These are phyloP conservation scores for Trichoderma gamsii DNA, from an alignment of 495 filamentous ascomycete genomes.

Conservation along the genomic window DNA sequence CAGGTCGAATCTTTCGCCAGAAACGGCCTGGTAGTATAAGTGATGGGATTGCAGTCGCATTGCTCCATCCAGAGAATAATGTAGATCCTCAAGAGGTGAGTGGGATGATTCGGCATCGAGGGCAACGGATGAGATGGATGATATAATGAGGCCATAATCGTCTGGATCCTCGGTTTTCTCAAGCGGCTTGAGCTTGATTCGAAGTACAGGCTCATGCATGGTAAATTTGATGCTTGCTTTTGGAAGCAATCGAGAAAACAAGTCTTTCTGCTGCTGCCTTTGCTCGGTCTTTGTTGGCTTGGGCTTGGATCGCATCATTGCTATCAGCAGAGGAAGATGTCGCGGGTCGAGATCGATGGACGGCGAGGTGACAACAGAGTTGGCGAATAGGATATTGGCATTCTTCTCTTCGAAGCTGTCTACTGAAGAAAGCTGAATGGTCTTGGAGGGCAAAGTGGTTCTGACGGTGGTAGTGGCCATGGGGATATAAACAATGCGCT, in stretches of 20 bases:
- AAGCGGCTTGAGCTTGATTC: constrained; percentile 72
- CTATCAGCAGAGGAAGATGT: constrained; percentile 78
- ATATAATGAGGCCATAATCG: constrained; percentile 92
- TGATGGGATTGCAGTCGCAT: constrained; percentile 81
- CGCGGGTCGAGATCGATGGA: constrained; percentile 92
- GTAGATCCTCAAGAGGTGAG: constrained; percentile 72
- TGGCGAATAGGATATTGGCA: constrained; percentile 92
- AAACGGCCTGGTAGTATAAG: constrained; percentile 89
- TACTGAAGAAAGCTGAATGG: constrained; percentile 70
- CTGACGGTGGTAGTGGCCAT: constrained; percentile 97
- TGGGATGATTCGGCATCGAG: constrained; percentile 92
- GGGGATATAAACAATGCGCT: constrained; percentile 86
- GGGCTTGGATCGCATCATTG: constrained; percentile 58
- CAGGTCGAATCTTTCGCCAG: constrained; percentile 74
- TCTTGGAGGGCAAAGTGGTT: constrained; percentile 92
- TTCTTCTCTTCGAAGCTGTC: constrained; percentile 80
- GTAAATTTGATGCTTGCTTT: constrained; percentile 95
- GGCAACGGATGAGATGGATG: constrained; percentile 84
- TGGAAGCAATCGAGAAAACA: constrained; percentile 86
- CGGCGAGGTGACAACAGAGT: constrained; percentile 91
- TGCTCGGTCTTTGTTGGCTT: constrained; percentile 40
- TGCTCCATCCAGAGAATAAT: constrained; percentile 78
- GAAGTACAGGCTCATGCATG: constrained; percentile 89
- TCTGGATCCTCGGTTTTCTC: constrained; percentile 57
- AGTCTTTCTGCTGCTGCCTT: constrained; percentile 42